Base-by-base conservation (phyloP, 2,329 filamentous ascomycete genomes). In the Corniculantispora saksenae region DNA sequence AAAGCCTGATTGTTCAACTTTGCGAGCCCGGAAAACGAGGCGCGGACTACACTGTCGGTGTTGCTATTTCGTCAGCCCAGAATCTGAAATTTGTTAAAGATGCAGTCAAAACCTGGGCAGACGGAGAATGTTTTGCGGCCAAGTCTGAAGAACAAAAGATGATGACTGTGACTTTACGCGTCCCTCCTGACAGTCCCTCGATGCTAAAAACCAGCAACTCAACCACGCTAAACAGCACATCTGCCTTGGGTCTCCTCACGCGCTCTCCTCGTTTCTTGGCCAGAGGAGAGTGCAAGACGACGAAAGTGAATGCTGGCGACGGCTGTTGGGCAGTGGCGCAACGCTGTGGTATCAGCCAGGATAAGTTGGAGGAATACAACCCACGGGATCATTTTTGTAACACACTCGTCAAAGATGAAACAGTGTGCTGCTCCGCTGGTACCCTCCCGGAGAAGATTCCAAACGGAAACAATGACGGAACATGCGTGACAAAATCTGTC, bases 401-500 rank as follows among this genome's bases (percentile, higher is more conserved):
- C 6, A 47, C 43, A 21, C n/a, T 47, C 6, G n/a, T 19, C 6
- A 3, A 17, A 15, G 43, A 21, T 19, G 15, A 47, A 66, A 72
- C 38, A 71, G 74, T 59, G 72, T 76, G 63, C 70, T 76, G 27
- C 76, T 73, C 65, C 67, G 65, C 15, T 58, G 62, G 3, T 56
- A 68, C 51, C 70, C 66, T 27, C 68, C 72, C 73, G 1, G 75
- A 75, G 8, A 75, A 71, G 0, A 67, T 72, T 45, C 69, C 23
- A 9, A 8, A 29, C 3, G 21, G 19, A 9, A 55, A 55, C 29
- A 19, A 10, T 6, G 32, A 32, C 10, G 32, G 32, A 32, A 32
- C 32, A 32, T 32, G 32, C 10, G 32, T 32, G 32, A 72, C 69
- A 23, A 69, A 72, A 15, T 67, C 73, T 38, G 75, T 79, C 23